Evolutionary conservation across 2,329 filamentous ascomycete genomes (phyloP).

Genomic region (Ustulina deusta): DNA sequence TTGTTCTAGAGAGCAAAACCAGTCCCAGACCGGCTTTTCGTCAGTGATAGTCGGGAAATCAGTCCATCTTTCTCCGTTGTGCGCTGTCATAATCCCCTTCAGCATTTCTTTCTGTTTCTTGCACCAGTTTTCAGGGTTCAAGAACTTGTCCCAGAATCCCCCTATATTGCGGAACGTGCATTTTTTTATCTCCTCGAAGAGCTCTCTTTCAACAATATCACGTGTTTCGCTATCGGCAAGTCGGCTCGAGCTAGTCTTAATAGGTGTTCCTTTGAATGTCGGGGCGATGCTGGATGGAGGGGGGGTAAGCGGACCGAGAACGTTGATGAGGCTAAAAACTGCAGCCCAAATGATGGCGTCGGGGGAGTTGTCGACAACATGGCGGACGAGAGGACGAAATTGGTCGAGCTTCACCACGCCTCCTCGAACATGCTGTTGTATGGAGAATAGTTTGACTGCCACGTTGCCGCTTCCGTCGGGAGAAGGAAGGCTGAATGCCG

Average conservation of each 20-base stretch:
- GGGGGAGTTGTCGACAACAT: constrained; percentile 16
- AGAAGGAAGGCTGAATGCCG: constrained; percentile 21
- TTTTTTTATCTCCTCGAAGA: constrained; percentile 19
- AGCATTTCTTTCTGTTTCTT: constrained; percentile 20
- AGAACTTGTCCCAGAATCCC: constrained; percentile 33
- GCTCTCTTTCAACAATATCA: constrained; percentile 18
- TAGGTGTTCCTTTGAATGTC: constrained; percentile 19
- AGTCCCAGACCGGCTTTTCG: constrained; percentile 17
- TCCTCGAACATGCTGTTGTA: constrained; percentile 19
- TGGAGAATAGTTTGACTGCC: constrained; percentile 27
- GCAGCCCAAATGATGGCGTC: constrained; percentile 19
- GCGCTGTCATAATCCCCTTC: constrained; percentile 3
- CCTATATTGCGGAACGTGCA: constrained; percentile 21
- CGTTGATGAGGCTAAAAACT: constrained; percentile 22
- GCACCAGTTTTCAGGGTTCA: constrained; percentile 18
- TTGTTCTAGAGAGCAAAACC: constrained; percentile 21
- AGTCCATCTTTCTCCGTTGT: constrained; percentile 21
- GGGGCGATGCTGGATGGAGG: constrained; percentile 5
- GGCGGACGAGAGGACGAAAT: constrained; percentile 25
- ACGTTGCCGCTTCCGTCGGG: constrained; percentile 17
- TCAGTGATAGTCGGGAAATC: constrained; percentile 4
- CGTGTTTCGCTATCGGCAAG: constrained; percentile 17
- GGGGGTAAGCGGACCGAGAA: constrained; percentile 1
- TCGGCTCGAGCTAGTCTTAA: constrained; percentile 16
- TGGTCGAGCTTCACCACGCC: constrained; percentile 14